A percentile compares a stretch with the other conserved stretches of the same genome.
Evolutionary conservation across 2,329 filamentous ascomycete genomes (phyloP).

Genomic region (Westerdykella ornata): DNA sequence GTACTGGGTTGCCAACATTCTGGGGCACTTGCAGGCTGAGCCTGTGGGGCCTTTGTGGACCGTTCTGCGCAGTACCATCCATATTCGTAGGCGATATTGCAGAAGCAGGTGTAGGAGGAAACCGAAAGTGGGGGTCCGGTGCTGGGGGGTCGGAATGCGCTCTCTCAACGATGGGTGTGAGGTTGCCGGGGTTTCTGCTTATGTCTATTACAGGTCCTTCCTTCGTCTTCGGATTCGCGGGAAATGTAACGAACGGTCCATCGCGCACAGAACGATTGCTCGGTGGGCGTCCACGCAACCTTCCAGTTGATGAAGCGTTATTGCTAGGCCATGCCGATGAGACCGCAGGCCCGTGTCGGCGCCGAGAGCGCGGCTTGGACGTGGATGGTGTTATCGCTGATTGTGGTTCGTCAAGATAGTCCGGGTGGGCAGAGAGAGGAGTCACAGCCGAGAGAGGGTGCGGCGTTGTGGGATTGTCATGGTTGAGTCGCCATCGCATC

Average conservation of each 20-base stretch:
- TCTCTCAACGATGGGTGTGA: constrained; percentile 42
- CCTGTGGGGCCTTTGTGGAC: constrained; percentile 42
- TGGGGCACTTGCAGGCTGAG: constrained; percentile 59
- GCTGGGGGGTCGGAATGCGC: constrained; percentile 37
- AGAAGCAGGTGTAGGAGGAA: constrained; percentile 37
- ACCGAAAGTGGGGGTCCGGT: constrained; percentile 32
- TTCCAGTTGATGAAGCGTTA: constrained; percentile 57
- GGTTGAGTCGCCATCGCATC: constrained; percentile 46
- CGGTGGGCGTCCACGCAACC: constrained; percentile 72
- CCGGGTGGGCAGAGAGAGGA: constrained; percentile 49
- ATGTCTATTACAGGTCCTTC: constrained; percentile 44
- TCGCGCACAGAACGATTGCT: constrained; percentile 61
- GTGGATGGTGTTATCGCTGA: constrained; percentile 65
- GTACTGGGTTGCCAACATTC: constrained; percentile 53
- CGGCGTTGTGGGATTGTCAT: constrained; percentile 58
- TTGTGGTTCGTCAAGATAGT: constrained; percentile 56
- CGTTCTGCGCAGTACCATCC: constrained; percentile 16
- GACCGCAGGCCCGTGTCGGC: constrained; percentile 75
- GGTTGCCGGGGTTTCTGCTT: constrained; percentile 36
- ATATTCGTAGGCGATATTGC: constrained; percentile 29
- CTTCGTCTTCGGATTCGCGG: constrained; percentile 51
- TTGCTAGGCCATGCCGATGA: constrained; percentile 82
- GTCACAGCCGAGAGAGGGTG: constrained; percentile 76
- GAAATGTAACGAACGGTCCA: constrained; percentile 63
- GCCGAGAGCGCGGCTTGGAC: constrained; percentile 46